Base-by-base conservation (phyloP, 495 filamentous ascomycete genomes). In the Mycothermus thermophilus region DNA sequence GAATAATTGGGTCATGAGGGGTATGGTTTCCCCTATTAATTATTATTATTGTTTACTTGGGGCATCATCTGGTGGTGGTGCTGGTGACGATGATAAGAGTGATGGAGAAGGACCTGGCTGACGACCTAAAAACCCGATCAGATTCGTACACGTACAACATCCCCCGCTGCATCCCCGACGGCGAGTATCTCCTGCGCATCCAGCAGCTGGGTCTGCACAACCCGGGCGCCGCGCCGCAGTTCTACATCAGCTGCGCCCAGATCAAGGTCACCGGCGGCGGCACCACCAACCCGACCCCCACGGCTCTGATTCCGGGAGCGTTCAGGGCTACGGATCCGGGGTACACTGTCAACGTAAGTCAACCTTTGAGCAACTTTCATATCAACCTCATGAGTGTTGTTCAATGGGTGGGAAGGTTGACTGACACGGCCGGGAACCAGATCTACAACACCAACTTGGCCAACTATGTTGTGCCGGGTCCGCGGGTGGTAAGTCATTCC, bases 201-300 rank as follows among this genome's bases (percentile, higher is more conserved):
- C 71, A 77, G 44, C 63, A 67, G 28, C 59, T 77, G n/a, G 72
- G 62, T 5, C 61, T 74, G 46, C 70, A 76, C 54, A 75, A 74
- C 20, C 65, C 58, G 55, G 66, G 28, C 40, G 25, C 64, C 38
- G 34, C 43, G 1, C 60, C 58, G 15, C 8, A 51, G 42, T 73
- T 69, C 47, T 75, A 75, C 44, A 57, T 74, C 37, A 53, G 55
- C 37, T 79, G 75, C 41, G 72, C 64, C 5, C 75, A 77, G 40
- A 38, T 79, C 43, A 74, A 62, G 19, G 62, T 79, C 37, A 63
- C 54, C 12, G 64, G 63, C 8, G 58, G 62, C 14, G 64, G 67
- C 16, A 63, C 35, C 37, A 47, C 53, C 18, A 55, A 46, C 10
- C 69, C 68, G 1, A 50, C 44, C 0, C 62, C 63, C 0, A 62